These are phyloP conservation scores for barley (Hordeum vulgare) DNA, from an alignment of 176 grass and related monocot genomes.

Conservation along the genomic window MorexV3_pseudomolecules_assembly NC_058519.1:182379157-182379656, in stretches of 20 bases:
- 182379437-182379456: conserved; percentile 57
- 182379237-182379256: conserved; percentile 46
- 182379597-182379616: conserved; percentile 8
- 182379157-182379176: conserved; percentile 85
- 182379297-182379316: not conserved
- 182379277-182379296: not conserved
- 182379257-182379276: not conserved
- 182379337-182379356: conserved; percentile 78
- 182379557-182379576: conserved; percentile 44
- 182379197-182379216: conserved; percentile 46
- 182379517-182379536: conserved; percentile 28
- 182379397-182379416: not conserved
- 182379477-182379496: conserved; percentile 62
- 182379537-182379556: conserved; percentile 54
- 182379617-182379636: conserved; percentile 34
- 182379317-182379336: not conserved
- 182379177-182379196: conserved; percentile 48
- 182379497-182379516: conserved; percentile 52
- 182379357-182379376: conserved; percentile 31
- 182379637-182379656: conserved; percentile 31
- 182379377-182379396: conserved; percentile 55
- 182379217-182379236: conserved; percentile 42
- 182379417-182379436: conserved; percentile 17
- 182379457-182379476: conserved; percentile 86
- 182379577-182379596: not conserved